Evolutionary conservation across 345 rosid genomes (phyloP).

Genomic region (Syzygium grande): DNA sequence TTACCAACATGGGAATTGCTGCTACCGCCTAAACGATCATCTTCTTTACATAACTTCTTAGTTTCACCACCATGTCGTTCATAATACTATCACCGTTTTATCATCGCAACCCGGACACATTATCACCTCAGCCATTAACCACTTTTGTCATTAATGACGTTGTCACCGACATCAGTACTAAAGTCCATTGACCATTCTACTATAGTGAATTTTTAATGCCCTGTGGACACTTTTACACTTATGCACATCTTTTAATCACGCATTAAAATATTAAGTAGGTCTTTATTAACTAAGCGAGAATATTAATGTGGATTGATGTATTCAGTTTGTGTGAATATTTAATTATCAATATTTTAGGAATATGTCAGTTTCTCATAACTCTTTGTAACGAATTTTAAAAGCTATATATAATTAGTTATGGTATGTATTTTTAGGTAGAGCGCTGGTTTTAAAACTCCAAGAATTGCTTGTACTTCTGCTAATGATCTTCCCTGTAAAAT

Average conservation of each 20-base stretch:
- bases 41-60: rapidly evolving
- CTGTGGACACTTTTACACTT: not conserved
- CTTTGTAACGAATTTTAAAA: not conserved
- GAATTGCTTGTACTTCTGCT: not conserved
- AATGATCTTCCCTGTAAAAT: not conserved
- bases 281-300: not conserved
- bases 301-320: not conserved
- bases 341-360: not conserved
- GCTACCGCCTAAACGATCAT: rapidly evolving
- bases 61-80: not conserved
- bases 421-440: not conserved
- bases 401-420: not conserved
- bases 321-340: not conserved
- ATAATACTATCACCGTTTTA: rapidly evolving
- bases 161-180: rapidly evolving
- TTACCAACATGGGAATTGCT: not conserved
- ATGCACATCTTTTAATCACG: not conserved
- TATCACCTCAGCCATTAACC: not conserved
- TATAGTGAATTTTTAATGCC: not conserved
- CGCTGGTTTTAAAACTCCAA: not conserved
- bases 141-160: not conserved
- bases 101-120: not conserved
- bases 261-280: not conserved
- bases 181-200: not conserved
- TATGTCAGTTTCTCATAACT: not conserved